Conservation (phyloP, 495 filamentous ascomycete species). For the Talaromyces nanjingensis region DNA sequence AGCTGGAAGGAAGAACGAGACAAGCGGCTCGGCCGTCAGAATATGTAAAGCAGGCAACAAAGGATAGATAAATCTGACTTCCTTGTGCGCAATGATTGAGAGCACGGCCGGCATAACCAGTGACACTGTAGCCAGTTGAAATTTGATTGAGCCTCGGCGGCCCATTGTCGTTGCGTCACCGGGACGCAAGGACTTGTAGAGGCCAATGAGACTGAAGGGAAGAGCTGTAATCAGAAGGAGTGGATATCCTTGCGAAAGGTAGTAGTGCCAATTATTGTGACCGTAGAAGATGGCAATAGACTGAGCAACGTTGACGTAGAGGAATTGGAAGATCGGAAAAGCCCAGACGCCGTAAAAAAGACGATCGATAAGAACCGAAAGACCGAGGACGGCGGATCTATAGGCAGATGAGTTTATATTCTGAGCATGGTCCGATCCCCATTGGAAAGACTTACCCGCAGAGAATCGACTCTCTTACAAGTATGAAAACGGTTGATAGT, state of each 20-base stretch:
- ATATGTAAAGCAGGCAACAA: conserved; percentile 80
- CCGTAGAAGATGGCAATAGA: conserved; percentile 89
- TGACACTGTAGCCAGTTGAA: conserved; percentile 54
- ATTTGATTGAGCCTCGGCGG: conserved; percentile 28
- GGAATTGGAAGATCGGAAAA: conserved; percentile 81
- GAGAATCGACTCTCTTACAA: conserved; percentile 54
- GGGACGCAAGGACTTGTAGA: conserved; percentile 47
- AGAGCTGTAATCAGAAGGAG: conserved; percentile 79
- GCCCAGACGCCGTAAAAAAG: conserved; percentile 83
- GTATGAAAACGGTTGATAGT: conserved; percentile 37
- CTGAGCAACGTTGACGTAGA: conserved; percentile 88
- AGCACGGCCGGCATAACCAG: conserved; percentile 55
- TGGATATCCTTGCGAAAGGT: conserved; percentile 81
- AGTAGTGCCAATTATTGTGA: conserved; percentile 88
- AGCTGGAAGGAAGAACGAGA: conserved; percentile 54
- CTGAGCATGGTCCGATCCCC: background rate
- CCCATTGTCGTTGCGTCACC: conserved; percentile 18
- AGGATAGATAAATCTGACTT: conserved; percentile 95
- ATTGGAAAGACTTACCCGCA: conserved; percentile 52
- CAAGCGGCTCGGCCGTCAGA: conserved; percentile 60
- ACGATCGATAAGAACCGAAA: conserved; percentile 65
- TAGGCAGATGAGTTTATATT: conserved; percentile 7
- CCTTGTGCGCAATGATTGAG: conserved; percentile 86
- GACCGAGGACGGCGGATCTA: conserved; percentile 48
- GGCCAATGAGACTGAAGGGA: conserved; percentile 62